A percentile compares a stretch with the other conserved stretches of the same genome.
phyloP scores from a whole-genome alignment of 306 rosid genomes.

The Prunus persica region DNA sequence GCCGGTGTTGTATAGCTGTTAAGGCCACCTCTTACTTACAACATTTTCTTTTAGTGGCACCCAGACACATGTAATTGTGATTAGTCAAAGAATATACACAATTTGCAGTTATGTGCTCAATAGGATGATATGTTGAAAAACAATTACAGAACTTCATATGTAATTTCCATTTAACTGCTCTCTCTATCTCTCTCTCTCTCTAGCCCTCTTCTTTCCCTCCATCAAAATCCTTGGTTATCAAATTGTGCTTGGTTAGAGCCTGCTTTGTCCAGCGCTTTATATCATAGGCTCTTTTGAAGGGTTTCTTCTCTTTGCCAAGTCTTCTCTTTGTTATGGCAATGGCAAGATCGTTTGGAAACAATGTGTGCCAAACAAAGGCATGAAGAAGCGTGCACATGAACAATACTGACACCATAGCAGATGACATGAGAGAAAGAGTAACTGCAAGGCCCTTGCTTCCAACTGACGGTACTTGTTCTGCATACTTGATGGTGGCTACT shows the following conservation, averaged over 20 bases:
- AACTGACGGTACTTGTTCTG: slow-evolving; percentile 68
- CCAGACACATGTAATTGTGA: slow-evolving; percentile 24
- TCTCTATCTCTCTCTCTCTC: neutral
- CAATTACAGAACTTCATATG: neutral
- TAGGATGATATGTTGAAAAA: neutral
- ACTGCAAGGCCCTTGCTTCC: slow-evolving; percentile 67
- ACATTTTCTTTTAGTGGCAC: neutral
- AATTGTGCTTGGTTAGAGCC: slow-evolving; percentile 56
- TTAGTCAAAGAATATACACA: slow-evolving; percentile 26
- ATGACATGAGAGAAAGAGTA: slow-evolving; percentile 65
- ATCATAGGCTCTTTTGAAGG: slow-evolving; percentile 65
- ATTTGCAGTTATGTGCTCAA: slow-evolving; percentile 1
- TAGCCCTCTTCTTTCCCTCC: slow-evolving; percentile 19
- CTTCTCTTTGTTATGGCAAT: slow-evolving; percentile 73
- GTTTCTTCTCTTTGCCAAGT: slow-evolving; percentile 55
- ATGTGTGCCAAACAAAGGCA: slow-evolving; percentile 68
- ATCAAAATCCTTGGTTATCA: slow-evolving; percentile 38
- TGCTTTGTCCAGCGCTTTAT: slow-evolving; percentile 79
- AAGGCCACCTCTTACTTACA: slow-evolving; percentile 19
- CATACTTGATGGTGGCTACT: slow-evolving; percentile 73
- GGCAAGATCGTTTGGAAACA: slow-evolving; percentile 87
- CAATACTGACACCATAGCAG: slow-evolving; percentile 62
- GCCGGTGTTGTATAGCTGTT: slow-evolving; percentile 44
- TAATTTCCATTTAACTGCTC: neutral
- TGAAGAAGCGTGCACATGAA: slow-evolving; percentile 76